Percentiles rank a stretch among this genome's conserved stretches.
These are phyloP conservation scores for Epichloe coenophiala DNA, from an alignment of 2,329 filamentous ascomycete genomes.

Conservation along the genomic window DNA sequence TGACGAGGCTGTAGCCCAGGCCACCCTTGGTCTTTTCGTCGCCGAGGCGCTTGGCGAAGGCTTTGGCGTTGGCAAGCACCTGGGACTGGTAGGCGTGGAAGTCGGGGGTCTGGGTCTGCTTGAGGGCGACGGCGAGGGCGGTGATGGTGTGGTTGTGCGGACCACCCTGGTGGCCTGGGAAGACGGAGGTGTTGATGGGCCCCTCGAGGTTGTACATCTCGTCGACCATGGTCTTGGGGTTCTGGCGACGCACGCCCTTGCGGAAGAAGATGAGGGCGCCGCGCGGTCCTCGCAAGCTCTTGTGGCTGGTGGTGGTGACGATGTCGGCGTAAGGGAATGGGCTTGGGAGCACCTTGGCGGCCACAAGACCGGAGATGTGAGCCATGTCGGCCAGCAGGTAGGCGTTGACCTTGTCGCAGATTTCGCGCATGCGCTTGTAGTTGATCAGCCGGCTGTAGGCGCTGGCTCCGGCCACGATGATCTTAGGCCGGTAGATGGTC, in stretches of 20 bases:
- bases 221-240: slow-evolving; percentile 76
- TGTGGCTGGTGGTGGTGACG: slow-evolving; percentile 96
- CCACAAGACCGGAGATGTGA: slow-evolving; percentile 88
- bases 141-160: slow-evolving; percentile 99
- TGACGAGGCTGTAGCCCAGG: slow-evolving; percentile 78
- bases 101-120: slow-evolving; percentile 79
- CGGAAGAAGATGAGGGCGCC: slow-evolving; percentile 98
- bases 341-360: slow-evolving; percentile 78
- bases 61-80: slow-evolving; percentile 82
- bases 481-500: slow-evolving; percentile 82
- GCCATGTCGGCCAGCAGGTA: slow-evolving; percentile 96
- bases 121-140: slow-evolving; percentile 82
- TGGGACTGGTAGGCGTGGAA: slow-evolving; percentile 88
- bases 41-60: slow-evolving; percentile 58
- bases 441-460: slow-evolving; percentile 95
- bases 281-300: slow-evolving; percentile 85
- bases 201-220: slow-evolving; percentile 80
- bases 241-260: slow-evolving; percentile 71
- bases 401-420: slow-evolving; percentile 80
- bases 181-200: slow-evolving; percentile 92
- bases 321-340: slow-evolving; percentile 87
- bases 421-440: slow-evolving; percentile 82
- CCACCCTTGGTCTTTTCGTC: slow-evolving; percentile 60
- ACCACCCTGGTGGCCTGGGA: slow-evolving; percentile 94
- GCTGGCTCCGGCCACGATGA: slow-evolving; percentile 87